Base-by-base conservation (phyloP, 257 asterid species). In the Nicotiana tabacum region DNA sequence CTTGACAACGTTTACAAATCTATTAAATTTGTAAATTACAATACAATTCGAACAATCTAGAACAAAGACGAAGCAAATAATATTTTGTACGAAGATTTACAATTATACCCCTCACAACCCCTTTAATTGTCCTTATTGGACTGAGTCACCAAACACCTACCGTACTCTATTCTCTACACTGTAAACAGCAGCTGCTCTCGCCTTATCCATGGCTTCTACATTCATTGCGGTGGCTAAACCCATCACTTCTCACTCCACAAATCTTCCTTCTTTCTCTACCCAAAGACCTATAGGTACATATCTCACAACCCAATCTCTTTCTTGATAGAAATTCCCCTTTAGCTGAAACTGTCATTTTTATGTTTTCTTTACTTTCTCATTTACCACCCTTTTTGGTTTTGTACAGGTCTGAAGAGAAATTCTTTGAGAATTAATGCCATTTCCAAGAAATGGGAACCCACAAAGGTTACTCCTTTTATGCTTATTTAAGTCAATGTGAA, bases 121-220 rank as follows among this genome's bases (percentile, higher is more conserved):
- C 17, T 74, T 74, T 48, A 74, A 48, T 15, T 51, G 4, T 62
- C 80, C 43, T 51, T 74, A 3, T 51, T 51, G 64, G 62, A 74
- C 79, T 6, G 24, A 0, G 7, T 48, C 43, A 48, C 80, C 43
- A 74, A 74, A 74, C 79, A 46, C 37, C 37, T 24, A 65, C n/a
- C 18, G 24, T 15, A 27, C 15, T 6, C 4, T 74, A 48, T 48
- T 43, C 35, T 12, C 58, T 61, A 9, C 24, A 61, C 67, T 62
- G 33, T 62, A 32, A 62, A 62, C 6, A 43, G 60, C 60, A 43
- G 37, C 78, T 72, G 70, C 78, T 83, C 77, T 80, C 60, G 83
- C 85, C 90, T 88, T 88, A 88, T 91, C 98, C 94, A 94, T 94
- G 98, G 95, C 97, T 78, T 85, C 97, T 84, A 83, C 93, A 35